Evolutionary conservation across 176 grass and related monocot genomes (phyloP).

Genomic region (Cymbopogon citratus): DNA sequence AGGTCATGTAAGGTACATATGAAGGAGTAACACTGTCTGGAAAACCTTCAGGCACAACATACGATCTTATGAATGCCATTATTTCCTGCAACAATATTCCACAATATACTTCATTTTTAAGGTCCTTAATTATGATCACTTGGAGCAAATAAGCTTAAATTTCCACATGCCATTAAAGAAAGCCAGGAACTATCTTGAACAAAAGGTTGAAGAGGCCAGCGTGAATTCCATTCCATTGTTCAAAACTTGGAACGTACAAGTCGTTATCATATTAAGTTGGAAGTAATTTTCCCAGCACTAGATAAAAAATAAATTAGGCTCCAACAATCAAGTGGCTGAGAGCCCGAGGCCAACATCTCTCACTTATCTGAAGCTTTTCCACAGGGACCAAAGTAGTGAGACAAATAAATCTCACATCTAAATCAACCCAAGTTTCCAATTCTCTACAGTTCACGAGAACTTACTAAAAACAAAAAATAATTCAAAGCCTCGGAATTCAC

Average conservation of each 20-base stretch:
- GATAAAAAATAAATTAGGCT: constrained; percentile 2
- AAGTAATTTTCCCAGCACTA: neutral
- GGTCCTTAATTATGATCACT: neutral
- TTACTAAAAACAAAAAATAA: neutral
- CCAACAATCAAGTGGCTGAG: neutral
- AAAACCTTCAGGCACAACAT: constrained; percentile 98
- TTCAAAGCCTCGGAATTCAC: neutral
- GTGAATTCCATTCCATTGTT: neutral
- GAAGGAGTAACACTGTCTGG: constrained; percentile 95
- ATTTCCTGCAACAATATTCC: constrained; percentile 67
- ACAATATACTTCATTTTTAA: neutral
- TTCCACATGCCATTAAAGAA: constrained; percentile 1
- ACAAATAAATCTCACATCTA: neutral
- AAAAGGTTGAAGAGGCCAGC: neutral
- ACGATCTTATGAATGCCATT: constrained; percentile 89
- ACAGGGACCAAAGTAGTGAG: neutral
- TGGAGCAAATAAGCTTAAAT: neutral
- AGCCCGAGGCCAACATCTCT: neutral
- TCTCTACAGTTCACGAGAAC: neutral
- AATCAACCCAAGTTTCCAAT: neutral
- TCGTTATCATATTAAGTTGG: neutral
- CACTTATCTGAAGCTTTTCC: neutral
- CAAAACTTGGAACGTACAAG: neutral
- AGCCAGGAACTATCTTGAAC: neutral
- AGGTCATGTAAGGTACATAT: constrained; percentile 95